phyloP scores from a whole-genome alignment of 2,329 filamentous ascomycete species.

The Aureobasidium sp. region DNA sequence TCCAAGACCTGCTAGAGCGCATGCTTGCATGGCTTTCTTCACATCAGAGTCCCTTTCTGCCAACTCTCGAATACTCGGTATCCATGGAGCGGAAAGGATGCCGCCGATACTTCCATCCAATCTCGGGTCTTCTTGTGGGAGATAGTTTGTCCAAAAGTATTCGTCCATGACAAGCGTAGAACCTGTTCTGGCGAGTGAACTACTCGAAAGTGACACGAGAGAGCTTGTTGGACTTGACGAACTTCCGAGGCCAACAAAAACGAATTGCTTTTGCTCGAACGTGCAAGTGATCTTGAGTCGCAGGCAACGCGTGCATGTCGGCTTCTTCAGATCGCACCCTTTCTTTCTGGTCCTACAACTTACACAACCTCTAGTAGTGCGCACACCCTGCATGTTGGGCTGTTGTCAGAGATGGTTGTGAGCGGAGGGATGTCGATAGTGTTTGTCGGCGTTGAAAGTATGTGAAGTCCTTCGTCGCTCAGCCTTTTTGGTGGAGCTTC shows the following conservation, averaged over 20 bases:
- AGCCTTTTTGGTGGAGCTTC: too few relatives aligned
- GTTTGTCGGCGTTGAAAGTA: too few relatives aligned
- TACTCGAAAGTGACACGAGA: not conserved
- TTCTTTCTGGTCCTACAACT: not conserved
- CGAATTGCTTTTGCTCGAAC: not conserved
- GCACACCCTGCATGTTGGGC: not conserved
- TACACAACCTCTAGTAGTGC: not conserved
- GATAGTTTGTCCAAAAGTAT: not conserved
- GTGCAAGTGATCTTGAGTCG: not conserved
- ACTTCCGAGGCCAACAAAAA: not conserved
- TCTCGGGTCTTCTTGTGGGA: not conserved
- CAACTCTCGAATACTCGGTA: not conserved
- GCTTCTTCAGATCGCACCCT: not conserved
- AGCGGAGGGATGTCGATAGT: too few relatives aligned
- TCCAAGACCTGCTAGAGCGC: not conserved
- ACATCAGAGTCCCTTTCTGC: not conserved
- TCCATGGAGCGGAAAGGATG: not conserved
- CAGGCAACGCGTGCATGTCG: not conserved
- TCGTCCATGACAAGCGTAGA: not conserved
- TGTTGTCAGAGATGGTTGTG: too few relatives aligned
- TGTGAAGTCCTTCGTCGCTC: too few relatives aligned
- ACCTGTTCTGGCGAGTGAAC: not conserved
- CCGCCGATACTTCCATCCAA: not conserved
- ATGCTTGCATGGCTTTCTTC: not conserved
- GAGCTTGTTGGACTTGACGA: not conserved